These are phyloP conservation scores for Hanseniaspora guilliermondii DNA, from an alignment of 805 yeast genomes.

Conservation along the genomic window DNA sequence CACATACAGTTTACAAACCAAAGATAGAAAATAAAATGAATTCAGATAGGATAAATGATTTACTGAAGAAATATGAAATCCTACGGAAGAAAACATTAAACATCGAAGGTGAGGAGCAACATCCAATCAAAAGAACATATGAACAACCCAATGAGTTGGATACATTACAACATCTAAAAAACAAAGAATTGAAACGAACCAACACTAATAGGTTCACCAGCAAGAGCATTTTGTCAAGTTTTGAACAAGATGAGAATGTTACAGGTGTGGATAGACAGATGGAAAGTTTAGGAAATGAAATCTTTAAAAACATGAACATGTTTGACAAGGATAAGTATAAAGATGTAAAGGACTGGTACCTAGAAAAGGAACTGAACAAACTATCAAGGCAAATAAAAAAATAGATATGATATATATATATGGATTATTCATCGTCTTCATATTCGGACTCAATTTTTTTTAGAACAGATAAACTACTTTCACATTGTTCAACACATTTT, in stretches of 20 bases:
- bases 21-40: background rate
- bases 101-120: background rate
- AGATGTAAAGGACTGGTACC: background rate
- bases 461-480: conserved; percentile 34
- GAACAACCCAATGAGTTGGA: background rate
- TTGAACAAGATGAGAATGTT: background rate
- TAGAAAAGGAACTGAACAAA: background rate
- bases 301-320: background rate
- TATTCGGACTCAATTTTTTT: conserved; percentile 35
- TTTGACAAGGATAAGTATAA: background rate
- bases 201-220: background rate
- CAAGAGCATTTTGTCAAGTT: background rate
- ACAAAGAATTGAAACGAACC: background rate
- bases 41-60: background rate
- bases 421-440: conserved; percentile 30
- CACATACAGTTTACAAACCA: too few relatives aligned
- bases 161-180: background rate
- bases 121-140: background rate
- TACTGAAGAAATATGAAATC: background rate
- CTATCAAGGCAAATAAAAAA: background rate
- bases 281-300: background rate
- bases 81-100: background rate
- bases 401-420: conserved; percentile 18
- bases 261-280: background rate
- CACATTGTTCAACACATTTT: conserved; percentile 39